A percentile compares a stretch with the other conserved stretches of the same genome.
These are phyloP conservation scores for Blastocystis sp. DNA, from an alignment of 352 stramenopile genomes.

Conservation along the genomic window DNA sequence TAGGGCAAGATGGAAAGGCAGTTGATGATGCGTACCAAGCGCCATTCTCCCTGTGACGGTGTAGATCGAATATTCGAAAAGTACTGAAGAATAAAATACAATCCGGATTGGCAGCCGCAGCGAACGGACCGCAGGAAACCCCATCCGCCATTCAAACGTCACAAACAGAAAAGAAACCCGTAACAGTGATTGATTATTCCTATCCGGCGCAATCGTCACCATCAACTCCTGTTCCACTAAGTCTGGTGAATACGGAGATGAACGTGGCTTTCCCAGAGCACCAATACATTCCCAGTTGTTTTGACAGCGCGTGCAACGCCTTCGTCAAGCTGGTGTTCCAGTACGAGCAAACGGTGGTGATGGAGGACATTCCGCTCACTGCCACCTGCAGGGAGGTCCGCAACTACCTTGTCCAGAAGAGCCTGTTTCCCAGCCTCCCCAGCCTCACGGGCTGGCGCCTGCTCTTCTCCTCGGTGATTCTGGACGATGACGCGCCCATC, in stretches of 20 bases:
- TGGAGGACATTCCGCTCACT: not conserved
- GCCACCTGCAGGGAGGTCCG: not conserved
- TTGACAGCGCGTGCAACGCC: not conserved
- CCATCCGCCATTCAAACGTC: no score
- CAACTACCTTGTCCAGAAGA: not conserved
- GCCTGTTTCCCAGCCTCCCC: not conserved
- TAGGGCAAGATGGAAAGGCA: slow-evolving; percentile 7
- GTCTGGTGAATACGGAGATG: not conserved
- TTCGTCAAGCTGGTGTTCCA: not conserved
- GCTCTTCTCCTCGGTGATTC: not conserved
- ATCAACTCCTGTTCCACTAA: not conserved
- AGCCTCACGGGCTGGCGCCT: not conserved
- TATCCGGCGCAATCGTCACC: not conserved
- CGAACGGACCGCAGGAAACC: not conserved
- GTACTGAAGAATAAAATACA: slow-evolving; percentile 25
- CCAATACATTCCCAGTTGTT: not conserved
- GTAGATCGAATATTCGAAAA: slow-evolving; percentile 24
- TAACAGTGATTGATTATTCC: no score
- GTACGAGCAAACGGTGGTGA: not conserved
- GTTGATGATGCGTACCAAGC: slow-evolving; percentile 6
- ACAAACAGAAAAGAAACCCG: no score
- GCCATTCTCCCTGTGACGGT: not conserved
- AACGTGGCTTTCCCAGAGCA: not conserved
- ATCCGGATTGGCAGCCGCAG: not conserved
- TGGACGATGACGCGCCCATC: not conserved